Base-by-base conservation (phyloP, 208 protist genomes). In the Trypanosoma congolense region DNA sequence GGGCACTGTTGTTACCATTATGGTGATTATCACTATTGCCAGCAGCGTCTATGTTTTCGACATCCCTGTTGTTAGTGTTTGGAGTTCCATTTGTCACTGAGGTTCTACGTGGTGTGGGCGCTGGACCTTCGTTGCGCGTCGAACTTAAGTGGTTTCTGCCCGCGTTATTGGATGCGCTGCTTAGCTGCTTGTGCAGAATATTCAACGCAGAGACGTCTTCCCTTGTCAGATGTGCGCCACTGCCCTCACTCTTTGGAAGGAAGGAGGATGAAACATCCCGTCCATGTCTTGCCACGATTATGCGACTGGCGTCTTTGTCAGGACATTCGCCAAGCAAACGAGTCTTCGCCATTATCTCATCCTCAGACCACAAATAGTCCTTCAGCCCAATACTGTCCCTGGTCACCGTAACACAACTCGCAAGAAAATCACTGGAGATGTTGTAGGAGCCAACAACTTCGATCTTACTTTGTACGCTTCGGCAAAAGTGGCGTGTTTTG, bases 281-380 rank as follows among this genome's bases (percentile, higher is more conserved):
- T 4, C 57, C 61, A 30, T 47, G 47, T 30, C 31, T 14, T 9
- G 9, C 38, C 5, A 58, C 53, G 4, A 48, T 24, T 18, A 58
- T 40, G 18, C 42, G 53, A 45, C 40, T 24, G 21, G 25, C 18
- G 26, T 51, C 46, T 6, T 9, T 24, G 8, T 14, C 9, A 4
- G 16, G 19, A 10, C 46, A 6, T 10, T 26, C 25, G 18, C 14
- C 25, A 22, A 26, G 8, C 12, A 19, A 38, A 28, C 16, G 42
- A n/a, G 22, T 40, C 41, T 56, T 42, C n/a, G 54, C 22, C 18
- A 36, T 33, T 9, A 61, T 53, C 9, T 51, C 56, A 4, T 40
- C 31, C 33, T 53, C 45, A 30, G 22, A 53, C 59, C 59, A 65
- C 46, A 49, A 24, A 29, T 65, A 65, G 33, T 56, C 51, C 21